These are phyloP conservation scores for Vanrija pseudolonga DNA, from an alignment of 1,284 basidiomycete species.

Conservation along the genomic window DNA sequence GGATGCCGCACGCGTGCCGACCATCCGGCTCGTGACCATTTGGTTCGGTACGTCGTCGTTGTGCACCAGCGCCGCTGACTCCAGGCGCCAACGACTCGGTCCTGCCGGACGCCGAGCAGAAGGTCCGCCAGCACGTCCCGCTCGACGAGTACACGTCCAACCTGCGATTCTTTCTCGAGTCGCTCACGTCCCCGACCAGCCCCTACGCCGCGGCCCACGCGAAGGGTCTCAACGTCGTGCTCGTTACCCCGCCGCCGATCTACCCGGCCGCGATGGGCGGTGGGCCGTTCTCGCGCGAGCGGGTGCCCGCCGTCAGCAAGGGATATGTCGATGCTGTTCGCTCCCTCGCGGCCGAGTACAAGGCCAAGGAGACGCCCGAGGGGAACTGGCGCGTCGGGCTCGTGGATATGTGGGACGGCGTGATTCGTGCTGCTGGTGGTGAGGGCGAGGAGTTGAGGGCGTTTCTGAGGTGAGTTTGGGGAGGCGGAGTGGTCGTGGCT, in stretches of 20 bases:
- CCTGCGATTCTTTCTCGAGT: constrained; percentile 20
- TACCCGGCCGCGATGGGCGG: constrained; percentile 54
- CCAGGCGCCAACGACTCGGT: constrained; percentile 30
- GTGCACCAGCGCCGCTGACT: not conserved
- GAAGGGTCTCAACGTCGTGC: constrained; percentile 54
- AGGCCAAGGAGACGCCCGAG: constrained; percentile 12
- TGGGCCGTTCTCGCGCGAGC: constrained; percentile 42
- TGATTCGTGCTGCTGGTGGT: constrained; percentile 58
- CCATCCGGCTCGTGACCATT: constrained; percentile 35
- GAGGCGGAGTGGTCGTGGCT: too few species aligned
- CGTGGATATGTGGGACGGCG: constrained; percentile 64
- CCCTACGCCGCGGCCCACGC: constrained; percentile 21
- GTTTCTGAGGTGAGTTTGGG: constrained; percentile 30
- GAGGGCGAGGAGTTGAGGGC: constrained; percentile 51
- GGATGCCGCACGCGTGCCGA: constrained; percentile 8
- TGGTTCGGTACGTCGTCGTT: constrained; percentile 32
- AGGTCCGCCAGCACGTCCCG: constrained; percentile 18
- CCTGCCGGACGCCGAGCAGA: not conserved
- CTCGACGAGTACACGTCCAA: constrained; percentile 22
- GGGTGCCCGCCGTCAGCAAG: constrained; percentile 59
- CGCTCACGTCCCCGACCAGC: constrained; percentile 18
- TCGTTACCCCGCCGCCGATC: constrained; percentile 79
- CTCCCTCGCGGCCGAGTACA: constrained; percentile 57
- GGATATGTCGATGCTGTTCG: constrained; percentile 66
- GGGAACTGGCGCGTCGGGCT: constrained; percentile 53